phyloP scores from a whole-genome alignment of 2,329 filamentous ascomycete genomes.

The Cercospora sp. region DNA sequence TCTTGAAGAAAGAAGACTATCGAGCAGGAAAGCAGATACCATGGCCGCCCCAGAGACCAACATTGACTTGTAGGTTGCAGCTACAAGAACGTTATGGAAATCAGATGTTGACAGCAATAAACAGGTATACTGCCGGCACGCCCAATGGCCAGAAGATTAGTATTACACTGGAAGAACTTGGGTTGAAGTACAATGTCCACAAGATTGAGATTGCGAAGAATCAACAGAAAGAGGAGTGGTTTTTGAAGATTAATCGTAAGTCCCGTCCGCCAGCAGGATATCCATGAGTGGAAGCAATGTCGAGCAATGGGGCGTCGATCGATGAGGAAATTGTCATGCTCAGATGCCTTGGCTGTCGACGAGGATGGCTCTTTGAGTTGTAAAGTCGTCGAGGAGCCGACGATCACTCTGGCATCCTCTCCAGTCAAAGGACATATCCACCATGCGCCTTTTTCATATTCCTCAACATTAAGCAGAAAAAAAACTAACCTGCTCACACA shows the following conservation, averaged over 20 bases:
- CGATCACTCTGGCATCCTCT: too few relatives aligned
- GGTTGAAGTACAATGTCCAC: constrained; percentile 36
- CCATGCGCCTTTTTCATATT: too few relatives aligned
- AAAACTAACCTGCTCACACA: constrained; percentile 6
- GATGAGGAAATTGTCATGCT: neutral
- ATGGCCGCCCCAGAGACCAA: constrained; percentile 13
- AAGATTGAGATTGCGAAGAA: constrained; percentile 49
- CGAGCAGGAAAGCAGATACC: neutral
- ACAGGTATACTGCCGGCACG: constrained; percentile 36
- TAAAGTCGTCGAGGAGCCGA: too few relatives aligned
- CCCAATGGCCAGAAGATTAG: constrained; percentile 40
- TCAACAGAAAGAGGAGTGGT: constrained; percentile 49
- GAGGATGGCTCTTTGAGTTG: too few relatives aligned
- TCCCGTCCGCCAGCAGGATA: neutral
- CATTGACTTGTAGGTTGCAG: constrained; percentile 5
- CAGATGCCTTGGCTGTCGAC: neutral
- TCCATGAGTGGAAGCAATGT: neutral
- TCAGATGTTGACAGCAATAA: neutral
- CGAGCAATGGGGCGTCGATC: neutral
- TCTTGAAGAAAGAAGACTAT: neutral
- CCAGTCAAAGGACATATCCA: too few relatives aligned
- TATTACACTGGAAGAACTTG: constrained; percentile 38
- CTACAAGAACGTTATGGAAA: too few relatives aligned
- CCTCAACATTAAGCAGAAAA: too few relatives aligned
- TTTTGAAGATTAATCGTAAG: constrained; percentile 47